phyloP scores from a whole-genome alignment of 768 basidiomycete genomes.

The Auricularia sp. region DNA sequence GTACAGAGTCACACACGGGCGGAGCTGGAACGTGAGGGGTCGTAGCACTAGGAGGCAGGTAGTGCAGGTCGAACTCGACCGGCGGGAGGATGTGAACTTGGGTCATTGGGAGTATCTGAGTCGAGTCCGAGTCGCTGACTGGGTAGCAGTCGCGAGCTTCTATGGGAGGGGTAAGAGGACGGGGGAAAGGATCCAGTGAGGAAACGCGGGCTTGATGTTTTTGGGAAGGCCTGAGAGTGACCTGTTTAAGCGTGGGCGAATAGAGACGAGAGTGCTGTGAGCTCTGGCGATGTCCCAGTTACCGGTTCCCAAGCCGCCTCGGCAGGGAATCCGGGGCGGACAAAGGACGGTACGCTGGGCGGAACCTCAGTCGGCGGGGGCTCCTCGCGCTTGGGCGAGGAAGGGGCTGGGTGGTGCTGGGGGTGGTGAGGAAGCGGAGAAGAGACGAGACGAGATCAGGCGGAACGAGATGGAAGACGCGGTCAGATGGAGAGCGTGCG shows the following conservation, averaged over 20 bases:
- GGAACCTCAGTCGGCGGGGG: constrained; percentile 1
- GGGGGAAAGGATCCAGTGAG: neutral
- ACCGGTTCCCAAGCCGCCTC: constrained; percentile 1
- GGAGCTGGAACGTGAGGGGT: neutral
- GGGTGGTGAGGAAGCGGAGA: neutral
- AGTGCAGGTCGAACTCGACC: constrained; percentile 1
- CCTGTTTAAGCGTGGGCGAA: neutral
- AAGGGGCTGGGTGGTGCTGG: neutral
- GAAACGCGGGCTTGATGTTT: neutral
- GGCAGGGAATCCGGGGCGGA: neutral
- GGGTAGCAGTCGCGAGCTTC: neutral
- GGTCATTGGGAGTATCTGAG: neutral
- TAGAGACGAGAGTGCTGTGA: neutral
- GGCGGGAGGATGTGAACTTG: neutral
- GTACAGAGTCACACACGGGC: neutral
- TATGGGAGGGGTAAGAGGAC: neutral
- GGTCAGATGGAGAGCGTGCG: neutral
- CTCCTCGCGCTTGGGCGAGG: neutral
- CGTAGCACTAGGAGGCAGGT: neutral
- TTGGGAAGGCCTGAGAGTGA: neutral
- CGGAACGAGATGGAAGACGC: neutral
- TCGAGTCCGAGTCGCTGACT: neutral
- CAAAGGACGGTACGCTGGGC: neutral
- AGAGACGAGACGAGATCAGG: neutral
- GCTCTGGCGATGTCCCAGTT: neutral